A percentile compares a stretch with the other conserved stretches of the same genome.
Conservation (phyloP, 495 filamentous ascomycete species). For the Aspergillus coremiiformis region DNA sequence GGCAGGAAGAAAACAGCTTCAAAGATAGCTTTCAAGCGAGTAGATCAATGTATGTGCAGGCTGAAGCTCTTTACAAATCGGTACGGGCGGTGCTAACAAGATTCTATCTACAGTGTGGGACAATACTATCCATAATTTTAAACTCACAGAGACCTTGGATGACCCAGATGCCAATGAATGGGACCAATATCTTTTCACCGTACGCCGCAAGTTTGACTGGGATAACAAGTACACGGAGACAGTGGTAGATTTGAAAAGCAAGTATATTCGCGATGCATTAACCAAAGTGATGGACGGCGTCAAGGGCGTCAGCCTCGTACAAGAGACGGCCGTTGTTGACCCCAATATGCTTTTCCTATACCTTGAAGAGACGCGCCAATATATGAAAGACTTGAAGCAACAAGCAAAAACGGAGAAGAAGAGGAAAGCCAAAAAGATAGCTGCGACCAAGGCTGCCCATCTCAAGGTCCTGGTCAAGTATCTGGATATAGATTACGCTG, state of each 20-base stretch:
- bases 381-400: conserved; percentile 60
- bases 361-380: conserved; percentile 63
- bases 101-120: conserved; percentile 54
- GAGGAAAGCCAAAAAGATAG: conserved; percentile 55
- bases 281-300: conserved; percentile 71
- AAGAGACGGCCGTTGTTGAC: conserved; percentile 71
- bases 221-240: conserved; percentile 78
- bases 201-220: conserved; percentile 79
- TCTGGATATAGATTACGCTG: conserved; percentile 72
- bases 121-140: conserved; percentile 72
- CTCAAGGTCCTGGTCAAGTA: conserved; percentile 75
- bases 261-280: conserved; percentile 64
- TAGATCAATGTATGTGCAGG: conserved; percentile 58
- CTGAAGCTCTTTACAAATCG: background rate
- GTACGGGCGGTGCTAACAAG: background rate
- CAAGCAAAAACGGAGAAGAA: conserved; percentile 55
- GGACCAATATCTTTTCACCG: conserved; percentile 80
- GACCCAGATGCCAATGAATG: conserved; percentile 66
- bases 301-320: conserved; percentile 72
- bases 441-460: conserved; percentile 49
- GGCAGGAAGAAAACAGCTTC: conserved; percentile 45
- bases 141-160: conserved; percentile 72
- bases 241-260: conserved; percentile 80
- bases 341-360: conserved; percentile 88
- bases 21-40: conserved; percentile 75